Evolutionary conservation across 2,329 filamentous ascomycete species (phyloP).

Genomic region (Xylariomycetidae sp.): DNA sequence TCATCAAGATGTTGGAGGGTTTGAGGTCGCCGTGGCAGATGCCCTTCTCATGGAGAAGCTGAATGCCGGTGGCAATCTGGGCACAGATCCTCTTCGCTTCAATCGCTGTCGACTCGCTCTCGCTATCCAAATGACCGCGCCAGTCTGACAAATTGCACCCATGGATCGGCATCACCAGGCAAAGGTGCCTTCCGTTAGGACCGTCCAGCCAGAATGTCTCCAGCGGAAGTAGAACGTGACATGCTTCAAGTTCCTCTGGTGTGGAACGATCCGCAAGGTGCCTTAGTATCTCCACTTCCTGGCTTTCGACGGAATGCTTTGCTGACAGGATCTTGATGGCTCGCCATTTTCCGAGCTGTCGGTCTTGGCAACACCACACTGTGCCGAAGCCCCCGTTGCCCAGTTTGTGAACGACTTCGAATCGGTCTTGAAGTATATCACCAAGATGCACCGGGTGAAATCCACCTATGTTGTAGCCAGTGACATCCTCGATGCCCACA

Average conservation of each 20-base stretch:
- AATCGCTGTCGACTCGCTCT: neutral
- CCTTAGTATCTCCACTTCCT: no score
- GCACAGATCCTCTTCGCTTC: neutral
- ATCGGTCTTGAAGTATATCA: no score
- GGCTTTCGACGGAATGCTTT: no score
- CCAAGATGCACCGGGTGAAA: no score
- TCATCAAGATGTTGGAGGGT: slow-evolving; percentile 9
- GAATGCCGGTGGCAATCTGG: slow-evolving; percentile 1
- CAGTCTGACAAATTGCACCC: neutral
- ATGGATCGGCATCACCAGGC: slow-evolving; percentile 2
- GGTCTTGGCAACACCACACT: no score
- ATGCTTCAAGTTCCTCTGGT: slow-evolving; percentile 2
- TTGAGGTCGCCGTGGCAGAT: slow-evolving; percentile 9
- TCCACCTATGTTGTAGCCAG: no score
- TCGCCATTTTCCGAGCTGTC: no score
- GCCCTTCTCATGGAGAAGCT: slow-evolving; percentile 1
- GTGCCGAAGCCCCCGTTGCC: no score
- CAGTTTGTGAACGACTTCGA: no score
- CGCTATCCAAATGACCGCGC: neutral
- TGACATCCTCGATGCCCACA: no score
- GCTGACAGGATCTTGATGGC: no score
- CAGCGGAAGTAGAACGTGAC: slow-evolving; percentile 1
- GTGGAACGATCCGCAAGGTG: no score
- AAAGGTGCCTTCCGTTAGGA: slow-evolving; percentile 8
- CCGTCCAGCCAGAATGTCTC: slow-evolving; percentile 7